These are phyloP conservation scores for Ettlia oleoabundans DNA, from an alignment of 139 green algal species.

Conservation along the genomic window DNA sequence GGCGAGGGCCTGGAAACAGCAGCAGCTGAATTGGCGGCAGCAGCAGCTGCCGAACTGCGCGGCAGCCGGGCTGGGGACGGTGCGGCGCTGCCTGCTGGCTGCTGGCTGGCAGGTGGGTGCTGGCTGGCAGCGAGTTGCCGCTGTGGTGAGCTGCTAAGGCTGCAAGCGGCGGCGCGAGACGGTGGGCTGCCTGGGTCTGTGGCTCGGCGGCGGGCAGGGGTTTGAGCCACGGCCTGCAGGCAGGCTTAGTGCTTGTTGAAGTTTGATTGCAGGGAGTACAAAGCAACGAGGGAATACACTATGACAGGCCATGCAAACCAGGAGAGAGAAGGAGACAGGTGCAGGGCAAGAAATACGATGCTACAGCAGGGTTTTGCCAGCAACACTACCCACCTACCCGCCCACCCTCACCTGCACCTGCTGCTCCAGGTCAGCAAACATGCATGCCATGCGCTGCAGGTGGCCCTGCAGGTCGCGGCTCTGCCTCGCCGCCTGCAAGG, in stretches of 20 bases:
- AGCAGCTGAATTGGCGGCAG: not conserved
- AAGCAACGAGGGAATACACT: not conserved
- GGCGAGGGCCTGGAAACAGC: not conserved
- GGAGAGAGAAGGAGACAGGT: not conserved
- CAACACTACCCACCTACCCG: no score
- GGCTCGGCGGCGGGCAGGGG: not conserved
- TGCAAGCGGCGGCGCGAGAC: not conserved
- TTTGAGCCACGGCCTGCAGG: not conserved
- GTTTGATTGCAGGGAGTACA: not conserved
- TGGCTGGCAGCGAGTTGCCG: no score
- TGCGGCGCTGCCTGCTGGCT: not conserved
- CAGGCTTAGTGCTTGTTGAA: not conserved
- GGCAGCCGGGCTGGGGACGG: not conserved
- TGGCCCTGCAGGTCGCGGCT: not conserved
- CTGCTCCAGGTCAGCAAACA: not conserved
- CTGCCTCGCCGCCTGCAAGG: not conserved
- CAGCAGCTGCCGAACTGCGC: not conserved
- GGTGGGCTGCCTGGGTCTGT: not conserved
- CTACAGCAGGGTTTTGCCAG: no score
- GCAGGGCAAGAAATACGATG: no score
- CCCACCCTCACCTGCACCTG: not conserved
- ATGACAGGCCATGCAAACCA: not conserved
- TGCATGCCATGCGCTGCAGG: not conserved
- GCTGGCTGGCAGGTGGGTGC: no score
- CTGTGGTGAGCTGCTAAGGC: no score